Conservation (phyloP, 257 asterid species). For the Craterostigma plantagineum region DNA sequence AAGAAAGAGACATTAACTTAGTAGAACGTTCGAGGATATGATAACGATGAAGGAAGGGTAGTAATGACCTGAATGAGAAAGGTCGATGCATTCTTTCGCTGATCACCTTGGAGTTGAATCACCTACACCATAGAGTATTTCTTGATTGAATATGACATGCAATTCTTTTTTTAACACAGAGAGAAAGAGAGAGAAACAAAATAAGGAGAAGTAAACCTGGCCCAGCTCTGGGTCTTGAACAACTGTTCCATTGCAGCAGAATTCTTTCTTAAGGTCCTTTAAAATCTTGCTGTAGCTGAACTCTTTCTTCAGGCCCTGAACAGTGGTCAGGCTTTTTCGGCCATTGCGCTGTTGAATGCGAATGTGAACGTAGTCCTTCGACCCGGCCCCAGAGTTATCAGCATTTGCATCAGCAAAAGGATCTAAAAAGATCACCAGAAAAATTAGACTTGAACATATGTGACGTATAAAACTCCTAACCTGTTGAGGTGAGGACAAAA, state of each 20-base stretch:
- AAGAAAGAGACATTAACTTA: neutral
- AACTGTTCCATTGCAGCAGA: constrained; percentile 90
- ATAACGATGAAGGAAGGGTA: neutral
- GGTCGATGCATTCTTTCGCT: constrained; percentile 57
- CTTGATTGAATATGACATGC: neutral
- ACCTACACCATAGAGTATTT: constrained; percentile 23
- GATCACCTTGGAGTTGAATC: constrained; percentile 82
- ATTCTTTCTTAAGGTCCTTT: constrained; percentile 75
- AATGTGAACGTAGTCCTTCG: constrained; percentile 47
- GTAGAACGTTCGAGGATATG: too few species aligned
- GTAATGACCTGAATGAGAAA: constrained; percentile 44
- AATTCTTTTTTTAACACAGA: too few species aligned
- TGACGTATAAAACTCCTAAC: too few species aligned
- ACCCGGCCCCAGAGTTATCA: constrained; percentile 49
- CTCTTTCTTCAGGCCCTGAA: constrained; percentile 51
- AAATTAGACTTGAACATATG: too few species aligned
- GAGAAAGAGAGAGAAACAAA: too few species aligned
- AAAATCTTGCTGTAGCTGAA: constrained; percentile 49
- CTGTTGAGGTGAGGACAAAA: too few species aligned
- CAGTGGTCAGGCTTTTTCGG: constrained; percentile 63
- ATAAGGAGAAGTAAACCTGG: constrained; percentile 22
- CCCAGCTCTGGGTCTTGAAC: constrained; percentile 83
- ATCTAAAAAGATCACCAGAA: constrained; percentile 13
- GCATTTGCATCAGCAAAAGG: constrained; percentile 71
- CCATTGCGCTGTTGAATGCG: constrained; percentile 56